Evolutionary conservation across 2,329 filamentous ascomycete species (phyloP).

Genomic region (Sclerotinia spermophila): DNA sequence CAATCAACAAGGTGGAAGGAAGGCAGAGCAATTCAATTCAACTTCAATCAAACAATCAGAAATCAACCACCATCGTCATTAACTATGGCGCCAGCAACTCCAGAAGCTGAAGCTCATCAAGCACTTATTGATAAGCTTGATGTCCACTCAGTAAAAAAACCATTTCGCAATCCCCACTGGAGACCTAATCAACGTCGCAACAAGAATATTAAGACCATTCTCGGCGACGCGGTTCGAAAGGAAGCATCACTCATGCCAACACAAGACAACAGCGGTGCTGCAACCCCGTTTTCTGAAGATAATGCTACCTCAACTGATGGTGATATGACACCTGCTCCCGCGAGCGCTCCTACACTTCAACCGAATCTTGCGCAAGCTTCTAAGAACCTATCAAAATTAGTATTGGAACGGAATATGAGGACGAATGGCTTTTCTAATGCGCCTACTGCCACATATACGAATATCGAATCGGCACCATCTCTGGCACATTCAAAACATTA

Average conservation of each 20-base stretch:
- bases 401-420: constrained; percentile 75
- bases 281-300: constrained; percentile 59
- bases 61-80: constrained; percentile 2
- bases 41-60: constrained; percentile 8
- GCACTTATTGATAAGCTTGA: constrained; percentile 87
- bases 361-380: constrained; percentile 86
- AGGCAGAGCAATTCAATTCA: neutral
- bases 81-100: constrained; percentile 34
- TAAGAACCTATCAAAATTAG: constrained; percentile 79
- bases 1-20: constrained; percentile 6
- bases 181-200: constrained; percentile 92
- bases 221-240: constrained; percentile 81
- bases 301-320: constrained; percentile 50
- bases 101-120: constrained; percentile 64
- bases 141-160: constrained; percentile 79
- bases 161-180: constrained; percentile 88
- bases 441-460: constrained; percentile 83
- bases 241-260: constrained; percentile 86
- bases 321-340: constrained; percentile 42
- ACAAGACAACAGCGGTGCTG: constrained; percentile 75
- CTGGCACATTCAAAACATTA: constrained; percentile 82
- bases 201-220: constrained; percentile 97
- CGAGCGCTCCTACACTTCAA: constrained; percentile 41
- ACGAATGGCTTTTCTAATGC: constrained; percentile 42
- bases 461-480: constrained; percentile 91